phyloP scores from a whole-genome alignment of 2,329 filamentous ascomycete species.

The Aspergillus ochraceus region DNA sequence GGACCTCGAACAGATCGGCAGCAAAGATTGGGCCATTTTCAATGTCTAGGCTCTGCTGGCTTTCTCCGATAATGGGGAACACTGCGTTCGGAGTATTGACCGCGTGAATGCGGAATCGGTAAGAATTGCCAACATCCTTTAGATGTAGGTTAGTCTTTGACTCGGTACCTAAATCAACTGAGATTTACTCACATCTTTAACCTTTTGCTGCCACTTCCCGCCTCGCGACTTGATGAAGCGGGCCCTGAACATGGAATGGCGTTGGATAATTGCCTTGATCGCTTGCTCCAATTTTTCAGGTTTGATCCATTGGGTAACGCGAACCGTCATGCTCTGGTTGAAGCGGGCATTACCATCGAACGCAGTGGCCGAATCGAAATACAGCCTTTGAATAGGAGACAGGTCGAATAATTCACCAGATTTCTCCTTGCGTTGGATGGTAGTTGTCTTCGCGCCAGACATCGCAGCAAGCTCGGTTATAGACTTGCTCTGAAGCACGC shows the following conservation, averaged over 20 bases:
- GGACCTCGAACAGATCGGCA: slow-evolving; percentile 20
- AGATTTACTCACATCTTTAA: slow-evolving; percentile 21
- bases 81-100: slow-evolving; percentile 25
- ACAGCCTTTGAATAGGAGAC: slow-evolving; percentile 37
- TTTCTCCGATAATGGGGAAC: slow-evolving; percentile 29
- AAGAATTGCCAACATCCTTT: slow-evolving; percentile 33
- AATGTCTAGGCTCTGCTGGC: slow-evolving; percentile 33
- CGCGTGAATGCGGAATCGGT: slow-evolving; percentile 30
- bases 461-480: slow-evolving; percentile 31
- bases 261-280: slow-evolving; percentile 29
- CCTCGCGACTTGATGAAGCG: slow-evolving; percentile 23
- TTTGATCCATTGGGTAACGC: slow-evolving; percentile 27
- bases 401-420: slow-evolving; percentile 29
- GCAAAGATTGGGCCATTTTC: slow-evolving; percentile 27
- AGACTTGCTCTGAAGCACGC: slow-evolving; percentile 35
- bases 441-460: slow-evolving; percentile 19
- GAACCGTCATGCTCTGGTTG: slow-evolving; percentile 37
- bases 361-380: slow-evolving; percentile 25
- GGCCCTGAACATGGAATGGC: slow-evolving; percentile 37
- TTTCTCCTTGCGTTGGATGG: slow-evolving; percentile 25
- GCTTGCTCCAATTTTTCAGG: slow-evolving; percentile 26
- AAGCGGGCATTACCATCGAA: slow-evolving; percentile 29
- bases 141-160: slow-evolving; percentile 1
- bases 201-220: slow-evolving; percentile 30
- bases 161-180: neutral